Base-by-base conservation (phyloP, 2,329 filamentous ascomycete genomes). In the Exophiala sideris region DNA sequence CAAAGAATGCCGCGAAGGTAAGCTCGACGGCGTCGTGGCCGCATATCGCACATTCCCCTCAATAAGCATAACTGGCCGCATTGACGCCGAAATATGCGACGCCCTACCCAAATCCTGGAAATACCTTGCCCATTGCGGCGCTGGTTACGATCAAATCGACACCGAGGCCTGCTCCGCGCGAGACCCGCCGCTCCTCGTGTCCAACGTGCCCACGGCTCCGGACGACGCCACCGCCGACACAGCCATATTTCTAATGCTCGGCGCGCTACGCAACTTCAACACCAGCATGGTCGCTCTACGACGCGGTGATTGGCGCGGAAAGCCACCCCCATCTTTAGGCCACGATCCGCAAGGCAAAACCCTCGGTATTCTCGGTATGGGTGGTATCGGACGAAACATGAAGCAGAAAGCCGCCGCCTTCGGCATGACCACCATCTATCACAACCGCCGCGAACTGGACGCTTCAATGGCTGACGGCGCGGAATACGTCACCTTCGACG, bases 81-180 rank as follows among this genome's bases (percentile, higher is more conserved):
- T 94, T 58, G 87, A 95, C 67, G 77, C 77, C 41, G 87, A 89
- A 68, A 70, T 94, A n/a, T 71, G 91, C 34, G 69, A 76, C 40
- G 21, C 41, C 2, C 61, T 76, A 3, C 74, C 73, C 1, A 68
- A 65, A 34, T 70, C 68, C 2, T 55, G 73, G 52, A 64, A 58
- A 45, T 76, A 65, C 55, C 59, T 76, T 20, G 66, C 70, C 6
- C 69, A 73, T 59, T 71, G 24, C 59, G 59, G 61, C 33, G 88
- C 90, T 52, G 91, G 91, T 35, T 95, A 95, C 71, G 90, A 95
- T 70, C 86, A 91, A 69, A 78, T 95, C 59, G 85, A 91, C 68
- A 77, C 91, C 7, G 69, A 80, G 44, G 86, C 87, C 36, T 92
- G 88, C 75, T 86, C 83, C 8, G 75, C 76, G 1, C 83, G 82